Conservation (phyloP, 805 yeast genomes). For the Saturnispora kantuleensis region DNA sequence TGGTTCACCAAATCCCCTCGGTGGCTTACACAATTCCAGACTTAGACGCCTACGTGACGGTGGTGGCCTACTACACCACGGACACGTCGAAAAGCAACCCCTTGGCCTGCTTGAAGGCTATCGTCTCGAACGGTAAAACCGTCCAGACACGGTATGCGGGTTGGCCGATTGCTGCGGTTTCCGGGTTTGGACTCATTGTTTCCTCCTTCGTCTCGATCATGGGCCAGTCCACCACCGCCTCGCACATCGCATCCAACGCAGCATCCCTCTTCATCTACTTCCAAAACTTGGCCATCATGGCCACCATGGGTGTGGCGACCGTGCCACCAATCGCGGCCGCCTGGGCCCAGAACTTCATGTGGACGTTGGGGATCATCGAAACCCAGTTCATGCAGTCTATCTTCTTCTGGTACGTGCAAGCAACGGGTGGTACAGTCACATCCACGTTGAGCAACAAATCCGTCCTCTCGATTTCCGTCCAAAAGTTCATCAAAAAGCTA, state of each 20-base stretch:
- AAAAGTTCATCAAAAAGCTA: constrained; percentile 31
- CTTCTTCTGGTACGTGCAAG: constrained; percentile 88
- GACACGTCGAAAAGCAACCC: constrained; percentile 35
- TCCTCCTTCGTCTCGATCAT: constrained; percentile 80
- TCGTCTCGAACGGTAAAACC: constrained; percentile 78
- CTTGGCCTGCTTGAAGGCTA: constrained; percentile 89
- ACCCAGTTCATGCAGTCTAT: constrained; percentile 70
- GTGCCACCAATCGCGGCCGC: constrained; percentile 97
- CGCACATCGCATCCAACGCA: constrained; percentile 95
- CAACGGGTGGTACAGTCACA: constrained; percentile 86
- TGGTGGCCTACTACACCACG: constrained; percentile 45
- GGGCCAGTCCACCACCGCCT: constrained; percentile 88
- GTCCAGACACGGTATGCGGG: constrained; percentile 87
- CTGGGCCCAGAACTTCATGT: constrained; percentile 93
- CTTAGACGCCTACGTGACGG: constrained; percentile 82
- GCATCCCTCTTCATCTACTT: constrained; percentile 87
- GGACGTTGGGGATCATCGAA: constrained; percentile 89
- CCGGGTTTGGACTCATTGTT: constrained; percentile 79
- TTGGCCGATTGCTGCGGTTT: constrained; percentile 92
- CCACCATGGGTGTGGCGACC: constrained; percentile 89
- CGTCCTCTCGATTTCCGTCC: constrained; percentile 75
- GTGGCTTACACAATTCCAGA: constrained; percentile 90
- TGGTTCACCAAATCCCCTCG: constrained; percentile 52
- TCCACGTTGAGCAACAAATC: constrained; percentile 57
- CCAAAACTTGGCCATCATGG: constrained; percentile 83